These are phyloP conservation scores for Sporothrix humicola DNA, from an alignment of 2,329 filamentous ascomycete genomes.

Conservation along the genomic window DNA sequence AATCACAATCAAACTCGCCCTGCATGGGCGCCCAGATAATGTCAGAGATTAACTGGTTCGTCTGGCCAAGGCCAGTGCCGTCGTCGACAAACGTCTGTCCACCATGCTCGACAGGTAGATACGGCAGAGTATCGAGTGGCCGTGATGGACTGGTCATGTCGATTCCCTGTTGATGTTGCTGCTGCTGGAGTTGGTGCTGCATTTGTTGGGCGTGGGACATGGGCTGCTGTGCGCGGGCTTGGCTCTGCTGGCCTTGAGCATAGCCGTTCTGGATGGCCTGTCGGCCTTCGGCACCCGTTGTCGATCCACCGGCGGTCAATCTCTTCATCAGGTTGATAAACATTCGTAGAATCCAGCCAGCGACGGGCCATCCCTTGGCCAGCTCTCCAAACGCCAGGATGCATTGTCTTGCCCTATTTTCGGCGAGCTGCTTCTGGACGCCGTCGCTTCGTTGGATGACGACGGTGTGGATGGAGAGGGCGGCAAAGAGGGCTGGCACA, in stretches of 20 bases:
- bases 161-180: background rate
- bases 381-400: constrained; percentile 23
- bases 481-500: constrained; percentile 20
- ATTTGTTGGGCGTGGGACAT: background rate
- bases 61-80: background rate
- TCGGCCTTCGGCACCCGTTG: background rate
- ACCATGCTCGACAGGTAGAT: background rate
- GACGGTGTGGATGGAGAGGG: constrained; percentile 21
- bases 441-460: constrained; percentile 25
- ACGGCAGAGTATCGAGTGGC: background rate
- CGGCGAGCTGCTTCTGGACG: constrained; percentile 28
- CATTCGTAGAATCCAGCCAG: constrained; percentile 24
- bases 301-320: background rate
- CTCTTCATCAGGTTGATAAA: constrained; percentile 30
- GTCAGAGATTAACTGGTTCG: constrained; percentile 23
- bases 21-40: constrained; percentile 27
- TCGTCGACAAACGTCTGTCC: constrained; percentile 2
- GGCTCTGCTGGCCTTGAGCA: background rate
- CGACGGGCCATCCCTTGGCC: constrained; percentile 21
- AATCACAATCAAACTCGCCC: constrained; percentile 26
- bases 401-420: constrained; percentile 23
- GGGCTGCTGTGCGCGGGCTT: background rate
- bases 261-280: background rate
- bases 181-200: background rate
- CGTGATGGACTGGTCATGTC: background rate